These are phyloP conservation scores for Aspergillus sojae DNA, from an alignment of 2,329 filamentous ascomycete species.

Conservation along the genomic window DNA sequence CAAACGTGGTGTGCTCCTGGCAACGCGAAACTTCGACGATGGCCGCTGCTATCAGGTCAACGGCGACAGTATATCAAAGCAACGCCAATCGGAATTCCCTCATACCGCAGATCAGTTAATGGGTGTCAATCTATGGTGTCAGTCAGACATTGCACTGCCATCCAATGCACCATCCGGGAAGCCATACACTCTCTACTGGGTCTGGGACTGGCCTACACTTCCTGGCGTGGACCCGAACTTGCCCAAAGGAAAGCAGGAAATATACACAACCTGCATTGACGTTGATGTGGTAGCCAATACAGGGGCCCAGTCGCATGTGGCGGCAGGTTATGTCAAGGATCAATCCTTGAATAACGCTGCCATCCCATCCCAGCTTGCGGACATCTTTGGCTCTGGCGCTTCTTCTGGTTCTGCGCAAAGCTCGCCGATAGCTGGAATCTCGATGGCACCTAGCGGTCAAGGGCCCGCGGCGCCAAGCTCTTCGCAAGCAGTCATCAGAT, in stretches of 20 bases:
- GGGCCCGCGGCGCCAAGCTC: background rate
- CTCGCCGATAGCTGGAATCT: slow-evolving; percentile 1
- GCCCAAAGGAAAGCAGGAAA: slow-evolving; percentile 48
- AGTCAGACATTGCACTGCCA: slow-evolving; percentile 78
- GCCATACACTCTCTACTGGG: slow-evolving; percentile 85
- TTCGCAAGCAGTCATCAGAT: background rate
- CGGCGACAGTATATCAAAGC: slow-evolving; percentile 56
- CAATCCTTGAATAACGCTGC: slow-evolving; percentile 44
- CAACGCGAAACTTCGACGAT: slow-evolving; percentile 83
- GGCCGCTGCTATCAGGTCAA: slow-evolving; percentile 86
- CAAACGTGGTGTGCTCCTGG: slow-evolving; percentile 72
- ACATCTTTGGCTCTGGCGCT: slow-evolving; percentile 27
- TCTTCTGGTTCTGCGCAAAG: slow-evolving; percentile 7
- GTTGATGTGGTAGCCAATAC: slow-evolving; percentile 42
- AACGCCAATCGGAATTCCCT: slow-evolving; percentile 61
- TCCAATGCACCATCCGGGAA: slow-evolving; percentile 62
- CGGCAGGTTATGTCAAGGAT: slow-evolving; percentile 29
- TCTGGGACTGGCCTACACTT: slow-evolving; percentile 88
- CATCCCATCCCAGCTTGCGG: slow-evolving; percentile 41
- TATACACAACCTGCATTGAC: slow-evolving; percentile 55
- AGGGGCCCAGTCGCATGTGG: slow-evolving; percentile 15
- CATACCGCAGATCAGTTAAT: slow-evolving; percentile 54
- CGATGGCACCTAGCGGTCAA: background rate
- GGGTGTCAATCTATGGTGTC: slow-evolving; percentile 71
- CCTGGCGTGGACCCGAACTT: slow-evolving; percentile 34